Evolutionary conservation across 345 rosid genomes (phyloP).

Genomic region (Gossypium australe): DNA sequence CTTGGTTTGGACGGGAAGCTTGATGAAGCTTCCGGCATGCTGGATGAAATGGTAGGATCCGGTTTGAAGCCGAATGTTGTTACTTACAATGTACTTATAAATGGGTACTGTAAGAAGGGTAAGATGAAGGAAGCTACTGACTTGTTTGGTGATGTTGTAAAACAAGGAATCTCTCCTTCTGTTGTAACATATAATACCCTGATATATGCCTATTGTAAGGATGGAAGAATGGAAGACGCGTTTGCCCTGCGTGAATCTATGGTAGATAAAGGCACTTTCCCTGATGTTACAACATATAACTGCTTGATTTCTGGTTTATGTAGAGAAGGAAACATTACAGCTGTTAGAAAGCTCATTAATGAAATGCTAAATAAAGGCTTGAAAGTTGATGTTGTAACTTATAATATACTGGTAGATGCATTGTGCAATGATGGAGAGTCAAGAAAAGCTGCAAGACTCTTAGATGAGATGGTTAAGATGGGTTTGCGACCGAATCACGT

Average conservation of each 20-base stretch:
- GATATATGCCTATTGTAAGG: slow-evolving; percentile 69
- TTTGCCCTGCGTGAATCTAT: slow-evolving; percentile 42
- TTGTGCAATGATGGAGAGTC: slow-evolving; percentile 53
- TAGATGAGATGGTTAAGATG: slow-evolving; percentile 43
- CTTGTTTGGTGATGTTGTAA: slow-evolving; percentile 37
- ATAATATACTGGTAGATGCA: slow-evolving; percentile 57
- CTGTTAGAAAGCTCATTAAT: slow-evolving; percentile 36
- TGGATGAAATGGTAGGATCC: slow-evolving; percentile 45
- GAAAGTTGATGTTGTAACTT: slow-evolving; percentile 53
- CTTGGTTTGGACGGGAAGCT: slow-evolving; percentile 45
- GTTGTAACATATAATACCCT: slow-evolving; percentile 52
- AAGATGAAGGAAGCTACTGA: slow-evolving; percentile 53
- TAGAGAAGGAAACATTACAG: slow-evolving; percentile 35
- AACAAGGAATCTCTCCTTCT: slow-evolving; percentile 39
- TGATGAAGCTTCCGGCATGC: slow-evolving; percentile 43
- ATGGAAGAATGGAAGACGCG: slow-evolving; percentile 48
- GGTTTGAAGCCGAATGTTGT: slow-evolving; percentile 51
- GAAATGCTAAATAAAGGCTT: slow-evolving; percentile 40
- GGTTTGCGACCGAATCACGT: slow-evolving; percentile 61
- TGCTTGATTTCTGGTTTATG: slow-evolving; percentile 69
- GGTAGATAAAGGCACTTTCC: slow-evolving; percentile 41
- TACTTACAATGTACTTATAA: slow-evolving; percentile 63
- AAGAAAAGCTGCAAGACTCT: slow-evolving; percentile 50
- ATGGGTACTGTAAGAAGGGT: slow-evolving; percentile 61
- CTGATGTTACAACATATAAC: slow-evolving; percentile 56